These are phyloP conservation scores for Phytophthora parvispora DNA, from an alignment of 352 stramenopile genomes.

Conservation along the genomic window DNA sequence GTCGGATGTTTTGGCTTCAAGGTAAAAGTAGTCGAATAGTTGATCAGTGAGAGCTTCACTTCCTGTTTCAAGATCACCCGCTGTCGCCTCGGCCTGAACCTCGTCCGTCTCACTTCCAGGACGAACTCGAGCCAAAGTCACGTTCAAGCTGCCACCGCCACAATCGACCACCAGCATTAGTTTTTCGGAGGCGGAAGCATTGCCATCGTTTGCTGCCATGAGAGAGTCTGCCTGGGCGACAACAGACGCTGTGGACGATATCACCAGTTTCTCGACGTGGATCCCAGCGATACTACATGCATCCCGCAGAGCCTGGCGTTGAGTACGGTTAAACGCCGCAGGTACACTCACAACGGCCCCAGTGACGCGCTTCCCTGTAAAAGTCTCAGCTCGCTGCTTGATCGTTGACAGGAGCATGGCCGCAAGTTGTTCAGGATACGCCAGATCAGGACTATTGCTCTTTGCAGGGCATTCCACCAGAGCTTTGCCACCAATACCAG, in stretches of 20 bases:
- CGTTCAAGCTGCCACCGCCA: slow-evolving; percentile 41
- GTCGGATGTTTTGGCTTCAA: slow-evolving; percentile 5
- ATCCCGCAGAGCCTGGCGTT: slow-evolving; percentile 50
- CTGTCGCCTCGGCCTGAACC: slow-evolving; percentile 24
- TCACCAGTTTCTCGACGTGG: slow-evolving; percentile 29
- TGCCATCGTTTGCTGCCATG: slow-evolving; percentile 2
- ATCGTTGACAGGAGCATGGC: slow-evolving; percentile 50
- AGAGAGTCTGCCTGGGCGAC: slow-evolving; percentile 21
- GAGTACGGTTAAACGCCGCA: slow-evolving; percentile 52
- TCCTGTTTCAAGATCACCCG: slow-evolving; percentile 24
- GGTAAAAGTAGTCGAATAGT: slow-evolving; percentile 28
- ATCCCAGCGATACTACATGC: slow-evolving; percentile 51
- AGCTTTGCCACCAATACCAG: slow-evolving; percentile 38
- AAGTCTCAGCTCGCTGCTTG: slow-evolving; percentile 42
- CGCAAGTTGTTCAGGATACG: slow-evolving; percentile 56
- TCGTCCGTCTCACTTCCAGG: slow-evolving; percentile 16
- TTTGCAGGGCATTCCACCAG: slow-evolving; percentile 32
- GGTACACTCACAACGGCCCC: slow-evolving; percentile 42
- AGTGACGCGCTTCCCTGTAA: slow-evolving; percentile 19
- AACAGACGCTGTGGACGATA: slow-evolving; percentile 47
- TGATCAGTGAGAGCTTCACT: slow-evolving; percentile 24
- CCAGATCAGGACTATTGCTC: slow-evolving; percentile 8
- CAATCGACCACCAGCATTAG: slow-evolving; percentile 45
- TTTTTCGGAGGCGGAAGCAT: slow-evolving; percentile 22
- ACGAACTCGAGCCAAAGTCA: slow-evolving; percentile 30